Percentiles rank a stretch among this genome's conserved stretches.
phyloP scores from a whole-genome alignment of 2,329 filamentous ascomycete genomes.

The Penicillium sp. region DNA sequence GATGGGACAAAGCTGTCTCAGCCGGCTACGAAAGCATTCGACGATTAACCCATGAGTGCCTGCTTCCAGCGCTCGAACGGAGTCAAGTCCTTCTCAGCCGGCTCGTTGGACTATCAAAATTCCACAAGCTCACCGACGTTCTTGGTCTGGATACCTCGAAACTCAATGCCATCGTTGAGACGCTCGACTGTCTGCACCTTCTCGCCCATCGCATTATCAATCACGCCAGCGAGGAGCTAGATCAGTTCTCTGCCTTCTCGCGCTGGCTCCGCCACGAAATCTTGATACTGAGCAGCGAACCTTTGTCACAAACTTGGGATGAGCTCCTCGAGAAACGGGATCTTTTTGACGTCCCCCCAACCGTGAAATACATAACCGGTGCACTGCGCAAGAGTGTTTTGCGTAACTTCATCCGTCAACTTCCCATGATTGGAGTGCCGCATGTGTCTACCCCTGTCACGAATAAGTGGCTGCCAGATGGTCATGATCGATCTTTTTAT shows the following conservation, averaged over 20 bases:
- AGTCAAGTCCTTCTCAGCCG: slow-evolving; percentile 80
- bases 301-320: slow-evolving; percentile 63
- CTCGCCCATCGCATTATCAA: slow-evolving; percentile 75
- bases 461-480: slow-evolving; percentile 49
- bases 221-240: slow-evolving; percentile 75
- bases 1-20: slow-evolving; percentile 89
- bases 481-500: slow-evolving; percentile 50
- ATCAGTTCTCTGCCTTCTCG: slow-evolving; percentile 78
- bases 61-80: slow-evolving; percentile 85
- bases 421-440: slow-evolving; percentile 42
- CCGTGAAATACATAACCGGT: slow-evolving; percentile 78
- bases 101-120: slow-evolving; percentile 81
- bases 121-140: slow-evolving; percentile 70
- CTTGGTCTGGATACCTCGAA: slow-evolving; percentile 70
- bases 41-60: slow-evolving; percentile 80
- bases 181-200: slow-evolving; percentile 75
- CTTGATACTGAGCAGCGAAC: slow-evolving; percentile 72
- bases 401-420: slow-evolving; percentile 59
- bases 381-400: slow-evolving; percentile 72
- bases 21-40: slow-evolving; percentile 79
- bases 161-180: slow-evolving; percentile 68
- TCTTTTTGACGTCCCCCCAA: slow-evolving; percentile 72
- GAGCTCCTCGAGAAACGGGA: slow-evolving; percentile 81
- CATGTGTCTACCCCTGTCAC: slow-evolving; percentile 47
- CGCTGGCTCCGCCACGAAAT: slow-evolving; percentile 85